Evolutionary conservation across 164 flowering plant genomes (phyloP).

Genomic region (Brasenia schreberi): DNA sequence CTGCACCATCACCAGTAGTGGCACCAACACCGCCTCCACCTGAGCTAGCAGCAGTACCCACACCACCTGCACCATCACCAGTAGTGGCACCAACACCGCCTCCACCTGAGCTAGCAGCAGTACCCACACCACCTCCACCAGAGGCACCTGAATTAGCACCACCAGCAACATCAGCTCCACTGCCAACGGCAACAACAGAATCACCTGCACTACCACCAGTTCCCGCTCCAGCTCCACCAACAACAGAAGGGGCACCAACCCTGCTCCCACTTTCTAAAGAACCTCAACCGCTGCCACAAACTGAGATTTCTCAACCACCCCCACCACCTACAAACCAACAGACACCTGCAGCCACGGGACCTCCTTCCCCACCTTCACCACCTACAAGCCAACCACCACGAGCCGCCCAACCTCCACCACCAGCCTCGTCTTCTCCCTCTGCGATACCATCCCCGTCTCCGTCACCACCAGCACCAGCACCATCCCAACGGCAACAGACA

Average conservation of each 20-base stretch:
- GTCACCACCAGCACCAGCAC: slow-evolving; percentile 10
- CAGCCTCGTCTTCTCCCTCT: background rate
- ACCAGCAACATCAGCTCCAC: no score
- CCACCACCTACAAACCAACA: slow-evolving; percentile 4
- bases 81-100: background rate
- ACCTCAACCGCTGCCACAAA: no score
- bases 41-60: no score
- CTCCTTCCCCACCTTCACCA: background rate
- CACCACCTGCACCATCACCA: background rate
- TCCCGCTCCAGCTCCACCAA: background rate
- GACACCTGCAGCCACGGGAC: background rate
- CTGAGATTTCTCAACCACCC: slow-evolving; percentile 1
- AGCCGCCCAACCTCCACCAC: background rate
- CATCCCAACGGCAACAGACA: slow-evolving; percentile 4
- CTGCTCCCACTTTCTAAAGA: no score
- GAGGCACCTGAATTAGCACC: background rate
- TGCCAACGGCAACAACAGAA: no score
- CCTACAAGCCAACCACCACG: slow-evolving; percentile 6
- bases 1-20: background rate
- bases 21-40: no score
- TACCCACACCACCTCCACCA: background rate
- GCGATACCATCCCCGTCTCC: background rate
- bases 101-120: background rate
- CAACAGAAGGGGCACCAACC: no score
- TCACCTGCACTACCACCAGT: background rate